Evolutionary conservation across 2,329 filamentous ascomycete species (phyloP).

Genomic region (Colletotrichum liriopes): DNA sequence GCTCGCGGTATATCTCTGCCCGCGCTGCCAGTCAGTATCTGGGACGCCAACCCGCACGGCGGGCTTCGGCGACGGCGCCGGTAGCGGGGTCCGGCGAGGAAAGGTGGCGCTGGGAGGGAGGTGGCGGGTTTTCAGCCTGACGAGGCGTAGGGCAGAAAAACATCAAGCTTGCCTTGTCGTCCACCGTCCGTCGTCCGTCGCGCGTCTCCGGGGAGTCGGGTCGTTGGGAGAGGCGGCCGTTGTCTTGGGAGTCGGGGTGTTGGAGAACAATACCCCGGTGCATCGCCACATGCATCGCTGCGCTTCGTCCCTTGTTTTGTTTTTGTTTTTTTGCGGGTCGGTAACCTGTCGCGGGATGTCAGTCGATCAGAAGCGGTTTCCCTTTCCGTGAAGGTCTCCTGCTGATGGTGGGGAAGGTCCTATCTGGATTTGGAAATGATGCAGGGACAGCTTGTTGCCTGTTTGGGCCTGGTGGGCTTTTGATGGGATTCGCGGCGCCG

Average conservation of each 20-base stretch:
- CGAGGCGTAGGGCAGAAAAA: not conserved
- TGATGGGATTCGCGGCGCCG: not conserved
- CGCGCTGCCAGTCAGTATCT: slow-evolving; percentile 4
- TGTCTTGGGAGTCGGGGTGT: not conserved
- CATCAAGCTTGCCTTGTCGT: not conserved
- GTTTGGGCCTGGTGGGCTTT: slow-evolving; percentile 28
- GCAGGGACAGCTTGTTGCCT: slow-evolving; percentile 43
- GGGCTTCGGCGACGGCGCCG: slow-evolving; percentile 10
- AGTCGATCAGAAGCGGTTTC: not conserved
- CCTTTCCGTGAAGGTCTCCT: slow-evolving; percentile 15
- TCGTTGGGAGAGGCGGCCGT: not conserved
- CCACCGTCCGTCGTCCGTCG: not conserved
- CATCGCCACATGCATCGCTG: not conserved
- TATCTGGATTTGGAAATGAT: slow-evolving; percentile 34
- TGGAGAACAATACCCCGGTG: not conserved
- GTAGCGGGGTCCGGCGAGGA: slow-evolving; percentile 7
- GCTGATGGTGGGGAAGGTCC: slow-evolving; percentile 25
- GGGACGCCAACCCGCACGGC: slow-evolving; percentile 16
- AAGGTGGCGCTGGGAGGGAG: slow-evolving; percentile 4
- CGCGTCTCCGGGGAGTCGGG: not conserved
- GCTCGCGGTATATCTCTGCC: not conserved
- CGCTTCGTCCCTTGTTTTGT: not conserved
- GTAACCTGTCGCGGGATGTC: not conserved
- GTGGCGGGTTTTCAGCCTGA: not conserved
- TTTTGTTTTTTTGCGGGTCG: slow-evolving; percentile 14